These are phyloP conservation scores for Marsdenia floribunda DNA, from an alignment of 257 asterid species.

Conservation along the genomic window DNA sequence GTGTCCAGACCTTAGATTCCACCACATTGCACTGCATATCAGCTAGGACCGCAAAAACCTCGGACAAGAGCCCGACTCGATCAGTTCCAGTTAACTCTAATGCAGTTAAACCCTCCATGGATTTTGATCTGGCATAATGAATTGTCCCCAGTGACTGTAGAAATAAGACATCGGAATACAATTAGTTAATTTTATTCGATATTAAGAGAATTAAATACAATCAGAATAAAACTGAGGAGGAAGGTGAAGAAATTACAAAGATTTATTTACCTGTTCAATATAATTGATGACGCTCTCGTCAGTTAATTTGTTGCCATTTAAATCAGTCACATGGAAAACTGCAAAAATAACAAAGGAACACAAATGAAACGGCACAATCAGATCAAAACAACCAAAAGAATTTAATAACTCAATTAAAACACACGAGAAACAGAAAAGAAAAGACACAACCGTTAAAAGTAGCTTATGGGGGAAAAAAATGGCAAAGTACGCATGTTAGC, in stretches of 20 bases:
- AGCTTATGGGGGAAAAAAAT: not conserved
- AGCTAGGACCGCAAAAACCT: constrained; percentile 82
- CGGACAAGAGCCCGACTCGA: constrained; percentile 80
- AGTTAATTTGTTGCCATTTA: constrained; percentile 82
- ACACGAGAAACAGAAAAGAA: not conserved
- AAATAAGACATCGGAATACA: not conserved
- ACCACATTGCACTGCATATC: constrained; percentile 65
- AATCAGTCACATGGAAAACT: constrained; percentile 97
- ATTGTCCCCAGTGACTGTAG: constrained; percentile 78
- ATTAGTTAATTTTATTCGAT: not conserved
- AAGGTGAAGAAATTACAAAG: too few relatives aligned
- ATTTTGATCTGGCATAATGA: constrained; percentile 52
- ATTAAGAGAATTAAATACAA: not conserved
- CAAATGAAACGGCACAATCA: constrained; percentile 30
- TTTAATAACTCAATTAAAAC: constrained; percentile 8
- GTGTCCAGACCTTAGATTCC: constrained; percentile 90
- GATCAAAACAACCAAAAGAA: not conserved
- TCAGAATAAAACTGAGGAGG: not conserved
- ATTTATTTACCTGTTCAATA: constrained; percentile 72
- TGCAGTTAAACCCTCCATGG: constrained; percentile 72
- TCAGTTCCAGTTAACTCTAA: constrained; percentile 85
- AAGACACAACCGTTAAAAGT: not conserved
- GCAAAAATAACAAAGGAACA: constrained; percentile 23
- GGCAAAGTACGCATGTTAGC: constrained; percentile 13
- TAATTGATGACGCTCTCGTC: constrained; percentile 76